Base-by-base conservation (phyloP, 495 filamentous ascomycete species). In the Platismatia glauca region DNA sequence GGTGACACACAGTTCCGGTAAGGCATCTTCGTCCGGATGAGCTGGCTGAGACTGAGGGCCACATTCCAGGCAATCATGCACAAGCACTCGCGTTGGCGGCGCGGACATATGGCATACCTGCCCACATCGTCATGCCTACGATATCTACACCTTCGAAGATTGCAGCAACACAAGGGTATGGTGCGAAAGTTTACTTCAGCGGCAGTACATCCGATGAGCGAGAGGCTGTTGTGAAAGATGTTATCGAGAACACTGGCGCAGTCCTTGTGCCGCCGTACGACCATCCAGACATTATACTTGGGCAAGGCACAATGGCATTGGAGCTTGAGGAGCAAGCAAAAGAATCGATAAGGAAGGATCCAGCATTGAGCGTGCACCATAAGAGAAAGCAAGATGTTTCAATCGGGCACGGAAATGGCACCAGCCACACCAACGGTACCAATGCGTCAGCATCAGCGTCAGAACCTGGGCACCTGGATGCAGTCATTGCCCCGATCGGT, bases 81-180 rank as follows among this genome's bases (percentile, higher is more conserved):
- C 91, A 95, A 82, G 94, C 94, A 24, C 86, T 97, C 60, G 84
- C 94, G 6, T 85, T 97, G 43, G 94, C 94, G 0, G 90, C 94
- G 9, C 80, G 77, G 22, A 84, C 82, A 13, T 76, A 83, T 64
- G 67, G 74, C 20, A 78, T 89, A 66, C 84, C 85, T 2, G 88
- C 90, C 0, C 80, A 90, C 75, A 89, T 98, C 66, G 85, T 97
- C 48, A 98, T 98, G 94, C 94, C 94, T 1, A 66, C 72, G 6
- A 95, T 92, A 71, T 88, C 84, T 64, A 87, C 89, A 0, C 81
- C 88, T 16, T 86, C 85, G 63, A 98, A 97, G 74, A 91, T 97
- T 67, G 85, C 88, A 27, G 91, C 86, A 4, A 96, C 92, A 0
- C 73, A 77, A 55, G 79, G 81, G 0, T 88, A 95, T 71, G 88